Percentiles rank a stretch among this genome's conserved stretches.
These are phyloP conservation scores for Candida pini DNA, from an alignment of 805 yeast genomes.

Conservation along the genomic window DNA sequence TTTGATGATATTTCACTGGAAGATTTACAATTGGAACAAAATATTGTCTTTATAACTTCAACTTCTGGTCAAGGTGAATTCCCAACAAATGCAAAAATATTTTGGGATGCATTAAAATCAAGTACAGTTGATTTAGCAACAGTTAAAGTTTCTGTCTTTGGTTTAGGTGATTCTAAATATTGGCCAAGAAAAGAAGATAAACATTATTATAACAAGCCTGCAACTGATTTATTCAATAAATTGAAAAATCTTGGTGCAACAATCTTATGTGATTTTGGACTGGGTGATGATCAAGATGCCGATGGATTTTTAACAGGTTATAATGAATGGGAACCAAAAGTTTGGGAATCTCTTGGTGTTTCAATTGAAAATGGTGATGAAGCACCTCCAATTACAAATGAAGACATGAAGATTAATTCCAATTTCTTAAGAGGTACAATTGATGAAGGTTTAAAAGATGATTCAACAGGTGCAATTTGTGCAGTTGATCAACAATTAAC, in stretches of 20 bases:
- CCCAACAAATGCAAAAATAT: conserved; percentile 73
- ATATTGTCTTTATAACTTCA: conserved; percentile 63
- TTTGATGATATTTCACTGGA: conserved; percentile 72
- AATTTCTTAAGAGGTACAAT: conserved; percentile 90
- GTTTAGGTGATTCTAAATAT: conserved; percentile 78
- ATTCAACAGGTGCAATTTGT: conserved; percentile 83
- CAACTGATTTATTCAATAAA: conserved; percentile 62
- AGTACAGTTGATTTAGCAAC: conserved; percentile 58
- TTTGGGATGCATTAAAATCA: conserved; percentile 72
- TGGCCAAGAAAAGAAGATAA: conserved; percentile 98
- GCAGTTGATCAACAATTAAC: conserved; percentile 92
- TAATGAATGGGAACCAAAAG: conserved; percentile 72
- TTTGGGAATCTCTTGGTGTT: conserved; percentile 90
- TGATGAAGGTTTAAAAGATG: conserved; percentile 76
- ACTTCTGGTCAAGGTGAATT: conserved; percentile 87
- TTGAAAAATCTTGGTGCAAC: conserved; percentile 68
- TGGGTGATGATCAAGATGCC: conserved; percentile 97
- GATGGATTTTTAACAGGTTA: conserved; percentile 94
- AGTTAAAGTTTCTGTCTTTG: conserved; percentile 59
- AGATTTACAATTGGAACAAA: conserved; percentile 65
- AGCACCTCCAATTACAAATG: conserved; percentile 85
- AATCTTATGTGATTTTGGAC: conserved; percentile 67
- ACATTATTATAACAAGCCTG: conserved; percentile 90
- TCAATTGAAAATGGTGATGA: conserved; percentile 87
- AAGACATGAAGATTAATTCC: conserved; percentile 87